Conservation (phyloP, 169 alveolate genomes). For the Eimeria necatrix region DNA sequence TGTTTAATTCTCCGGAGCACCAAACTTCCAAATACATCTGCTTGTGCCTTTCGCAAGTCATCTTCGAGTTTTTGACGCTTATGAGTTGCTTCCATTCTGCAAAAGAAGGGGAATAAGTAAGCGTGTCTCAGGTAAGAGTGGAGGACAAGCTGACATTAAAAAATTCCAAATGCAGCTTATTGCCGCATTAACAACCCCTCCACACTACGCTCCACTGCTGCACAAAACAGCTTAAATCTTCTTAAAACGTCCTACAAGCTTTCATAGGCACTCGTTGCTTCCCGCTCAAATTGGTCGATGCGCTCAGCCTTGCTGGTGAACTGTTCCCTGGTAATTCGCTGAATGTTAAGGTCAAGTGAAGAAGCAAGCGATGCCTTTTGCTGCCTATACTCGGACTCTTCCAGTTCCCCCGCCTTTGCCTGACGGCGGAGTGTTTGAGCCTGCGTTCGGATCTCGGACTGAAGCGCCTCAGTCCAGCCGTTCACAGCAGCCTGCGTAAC, state of each 20-base stretch:
- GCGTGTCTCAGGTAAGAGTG: too few species aligned
- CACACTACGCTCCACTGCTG: too few species aligned
- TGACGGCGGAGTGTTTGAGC: constrained; percentile 64
- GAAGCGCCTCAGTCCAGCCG: constrained; percentile 65
- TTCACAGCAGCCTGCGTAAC: constrained; percentile 50
- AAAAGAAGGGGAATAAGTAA: not conserved
- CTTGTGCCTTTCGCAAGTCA: constrained; percentile 40
- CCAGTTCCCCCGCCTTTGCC: constrained; percentile 57
- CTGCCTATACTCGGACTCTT: constrained; percentile 56
- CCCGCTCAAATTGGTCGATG: constrained; percentile 59
- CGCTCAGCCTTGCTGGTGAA: constrained; percentile 52
- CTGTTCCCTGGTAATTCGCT: constrained; percentile 63
- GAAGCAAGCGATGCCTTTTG: constrained; percentile 47
- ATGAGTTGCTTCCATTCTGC: constrained; percentile 64
- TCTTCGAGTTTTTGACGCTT: constrained; percentile 65
- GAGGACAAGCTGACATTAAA: too few species aligned
- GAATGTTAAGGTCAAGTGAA: constrained; percentile 32
- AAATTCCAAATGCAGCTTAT: too few species aligned
- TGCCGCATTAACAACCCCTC: too few species aligned
- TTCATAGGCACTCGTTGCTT: constrained; percentile 56
- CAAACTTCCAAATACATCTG: constrained; percentile 35
- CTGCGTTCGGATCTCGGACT: constrained; percentile 44
- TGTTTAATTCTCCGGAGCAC: constrained; percentile 56
- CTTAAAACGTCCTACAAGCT: not conserved
- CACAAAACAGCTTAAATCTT: not conserved